Evolutionary conservation across 2,329 filamentous ascomycete genomes (phyloP), one percentile per base, ranked within the genome.

Genomic region (Venturia pyrina): DNA sequence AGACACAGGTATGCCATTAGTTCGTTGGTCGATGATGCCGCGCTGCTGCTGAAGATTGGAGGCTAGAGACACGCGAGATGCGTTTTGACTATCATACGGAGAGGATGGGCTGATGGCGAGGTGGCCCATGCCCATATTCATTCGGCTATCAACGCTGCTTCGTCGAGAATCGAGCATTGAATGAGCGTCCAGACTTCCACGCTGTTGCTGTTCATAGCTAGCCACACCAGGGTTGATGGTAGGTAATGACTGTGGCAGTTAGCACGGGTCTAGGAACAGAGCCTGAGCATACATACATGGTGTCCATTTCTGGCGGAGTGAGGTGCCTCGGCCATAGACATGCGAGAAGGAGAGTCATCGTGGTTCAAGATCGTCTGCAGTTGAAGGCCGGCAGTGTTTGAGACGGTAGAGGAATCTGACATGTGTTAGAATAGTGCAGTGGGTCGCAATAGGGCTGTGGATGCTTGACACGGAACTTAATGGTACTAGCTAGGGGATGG

Each of bases 131-230:
- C 83, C 84, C 69, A 87, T 85, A 71, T 90, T 90, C 74, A 93
- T 87, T 68, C 89, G 84, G 75, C 89, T 91, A 75, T 93, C 89
- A 5, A 93, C 88, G 71, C 89, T 93, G 76, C 91, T 90, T 64
- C 90, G 85, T 66, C 89, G 83, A 61, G 87, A 86, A 62, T 87
- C 82, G 44, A 80, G 75, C 28, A 83, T 78, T 0, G 79, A 77
- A 41, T 76, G 73, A 6, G 79, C 78, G 62, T 86, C 83, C 59
- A 82, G 79, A 68, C 83, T 83, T 50, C 75, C 71, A 34, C 78
- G 75, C 64, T 76, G 76, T 19, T 62, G 65, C 21, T 63, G 43
- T 2, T 62, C 56, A 8, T 57, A 53, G 40, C 68, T 68, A 68
- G 80, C 78, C 65, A 80, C 80, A 24, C 75, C 77, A 69, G 86